Evolutionary conservation across 331 rosid species (phyloP).

Genomic region (Malus hybrid): DNA sequence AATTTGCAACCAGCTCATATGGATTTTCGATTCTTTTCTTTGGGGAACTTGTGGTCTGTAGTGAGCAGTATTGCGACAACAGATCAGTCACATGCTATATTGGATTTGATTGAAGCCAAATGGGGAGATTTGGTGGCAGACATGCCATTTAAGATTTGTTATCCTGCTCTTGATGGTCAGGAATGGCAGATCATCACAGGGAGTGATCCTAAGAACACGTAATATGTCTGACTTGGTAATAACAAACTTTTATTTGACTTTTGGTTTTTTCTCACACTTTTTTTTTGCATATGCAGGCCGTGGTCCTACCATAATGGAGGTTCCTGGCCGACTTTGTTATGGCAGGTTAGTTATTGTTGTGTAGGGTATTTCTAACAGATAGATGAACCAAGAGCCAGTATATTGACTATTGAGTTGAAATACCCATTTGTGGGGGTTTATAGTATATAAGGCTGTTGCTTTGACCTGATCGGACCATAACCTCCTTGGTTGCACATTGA

Average conservation of each 20-base stretch:
- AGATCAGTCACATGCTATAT: slow-evolving; percentile 75
- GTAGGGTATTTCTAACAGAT: background rate
- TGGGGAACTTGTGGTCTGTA: slow-evolving; percentile 80
- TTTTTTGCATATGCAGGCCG: slow-evolving; percentile 46
- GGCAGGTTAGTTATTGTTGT: slow-evolving; percentile 62
- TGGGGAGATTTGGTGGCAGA: slow-evolving; percentile 83
- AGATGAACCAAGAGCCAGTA: background rate
- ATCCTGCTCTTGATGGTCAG: slow-evolving; percentile 83
- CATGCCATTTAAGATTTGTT: slow-evolving; percentile 83
- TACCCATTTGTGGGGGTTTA: background rate
- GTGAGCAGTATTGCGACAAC: slow-evolving; percentile 56
- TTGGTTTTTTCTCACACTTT: slow-evolving; percentile 12
- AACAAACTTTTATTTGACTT: background rate
- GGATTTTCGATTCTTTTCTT: slow-evolving; percentile 88
- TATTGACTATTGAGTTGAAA: background rate
- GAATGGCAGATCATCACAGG: slow-evolving; percentile 90
- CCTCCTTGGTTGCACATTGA: background rate
- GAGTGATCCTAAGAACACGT: slow-evolving; percentile 88
- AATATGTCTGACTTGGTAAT: slow-evolving; percentile 16
- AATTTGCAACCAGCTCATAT: slow-evolving; percentile 94
- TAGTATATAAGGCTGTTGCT: background rate
- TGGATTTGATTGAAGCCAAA: slow-evolving; percentile 79
- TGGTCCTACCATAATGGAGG: slow-evolving; percentile 92
- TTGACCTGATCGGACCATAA: background rate
- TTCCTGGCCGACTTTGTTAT: slow-evolving; percentile 87